Evolutionary conservation across 441 rosid species (phyloP).

Genomic region (Eutrema salsugineum): DNA sequence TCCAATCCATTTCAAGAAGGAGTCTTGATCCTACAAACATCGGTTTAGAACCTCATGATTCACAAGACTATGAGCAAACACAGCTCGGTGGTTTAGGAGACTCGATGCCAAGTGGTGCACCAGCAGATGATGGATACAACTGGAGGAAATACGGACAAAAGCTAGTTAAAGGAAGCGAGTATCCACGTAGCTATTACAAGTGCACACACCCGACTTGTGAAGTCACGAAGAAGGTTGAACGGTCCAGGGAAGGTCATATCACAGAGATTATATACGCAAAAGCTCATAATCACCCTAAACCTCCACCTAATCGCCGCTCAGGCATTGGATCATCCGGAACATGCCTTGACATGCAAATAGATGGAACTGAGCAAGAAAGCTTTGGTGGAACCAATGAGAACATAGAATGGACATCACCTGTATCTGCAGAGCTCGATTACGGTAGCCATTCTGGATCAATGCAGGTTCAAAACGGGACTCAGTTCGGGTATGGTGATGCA

Average conservation of each 20-base stretch:
- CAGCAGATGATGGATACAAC: conserved; percentile 56
- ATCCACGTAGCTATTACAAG: conserved; percentile 70
- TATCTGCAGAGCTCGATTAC: conserved; percentile 33
- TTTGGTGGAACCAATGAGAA: conserved; percentile 31
- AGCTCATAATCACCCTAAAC: conserved; percentile 54
- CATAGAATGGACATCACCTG: conserved; percentile 59
- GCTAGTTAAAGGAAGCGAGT: conserved; percentile 70
- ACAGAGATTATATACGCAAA: conserved; percentile 63
- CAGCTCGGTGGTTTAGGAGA: conserved; percentile 39
- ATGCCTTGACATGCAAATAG: conserved; percentile 38
- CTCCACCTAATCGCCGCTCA: conserved; percentile 50
- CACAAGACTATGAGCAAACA: conserved; percentile 63
- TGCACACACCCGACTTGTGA: conserved; percentile 58
- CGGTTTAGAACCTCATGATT: conserved; percentile 20
- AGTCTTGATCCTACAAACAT: background rate
- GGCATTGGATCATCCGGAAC: conserved; percentile 39
- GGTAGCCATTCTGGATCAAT: conserved; percentile 33
- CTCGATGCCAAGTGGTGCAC: conserved; percentile 38
- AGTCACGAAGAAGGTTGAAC: conserved; percentile 68
- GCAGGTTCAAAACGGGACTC: conserved; percentile 38
- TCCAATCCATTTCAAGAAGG: conserved; percentile 54
- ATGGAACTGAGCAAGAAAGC: conserved; percentile 34
- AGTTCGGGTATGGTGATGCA: conserved; percentile 43
- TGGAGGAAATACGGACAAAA: conserved; percentile 79
- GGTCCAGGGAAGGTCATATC: conserved; percentile 62